A percentile compares a stretch with the other conserved stretches of the same genome.
Conservation (phyloP, 352 stramenopile species). For the Blastocystis sp. region DNA sequence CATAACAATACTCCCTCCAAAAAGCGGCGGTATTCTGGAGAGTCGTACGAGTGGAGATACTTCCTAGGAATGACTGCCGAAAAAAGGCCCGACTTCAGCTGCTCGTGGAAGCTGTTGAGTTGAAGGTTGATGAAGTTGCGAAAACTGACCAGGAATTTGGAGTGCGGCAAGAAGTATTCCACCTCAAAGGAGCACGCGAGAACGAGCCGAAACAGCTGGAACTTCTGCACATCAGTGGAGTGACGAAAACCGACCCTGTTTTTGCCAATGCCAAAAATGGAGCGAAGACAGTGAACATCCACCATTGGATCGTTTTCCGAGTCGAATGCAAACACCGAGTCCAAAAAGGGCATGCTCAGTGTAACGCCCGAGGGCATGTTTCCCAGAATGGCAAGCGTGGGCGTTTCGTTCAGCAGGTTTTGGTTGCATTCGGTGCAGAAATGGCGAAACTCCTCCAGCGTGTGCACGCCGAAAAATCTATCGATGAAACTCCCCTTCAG, state of each 20-base stretch:
- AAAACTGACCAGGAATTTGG: not conserved
- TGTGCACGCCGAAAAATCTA: constrained; percentile 46
- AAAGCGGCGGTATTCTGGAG: not conserved
- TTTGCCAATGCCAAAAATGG: constrained; percentile 29
- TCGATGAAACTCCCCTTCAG: not conserved
- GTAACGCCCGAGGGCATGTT: not conserved
- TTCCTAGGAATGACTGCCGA: not conserved
- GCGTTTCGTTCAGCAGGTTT: not conserved
- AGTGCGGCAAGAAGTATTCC: constrained; percentile 3
- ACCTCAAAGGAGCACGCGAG: constrained; percentile 46
- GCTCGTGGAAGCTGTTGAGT: not conserved
- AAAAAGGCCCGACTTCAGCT: not conserved
- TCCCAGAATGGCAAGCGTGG: constrained; percentile 11
- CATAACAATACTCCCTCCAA: not conserved
- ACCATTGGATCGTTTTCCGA: not conserved
- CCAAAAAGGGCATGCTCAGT: constrained; percentile 3
- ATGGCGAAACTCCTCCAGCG: constrained; percentile 33
- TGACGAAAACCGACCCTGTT: not conserved
- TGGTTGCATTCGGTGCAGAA: not conserved
- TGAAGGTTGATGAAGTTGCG: constrained; percentile 10
- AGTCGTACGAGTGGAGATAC: not conserved
- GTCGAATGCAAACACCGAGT: constrained; percentile 19
- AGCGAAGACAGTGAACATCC: not conserved
- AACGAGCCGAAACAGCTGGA: constrained; percentile 10
- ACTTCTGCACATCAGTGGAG: not conserved